A percentile compares a stretch with the other conserved stretches of the same genome.
Evolutionary conservation across 108 stramenopile genomes (phyloP).

Genomic region (Skeletonema marinoi): DNA sequence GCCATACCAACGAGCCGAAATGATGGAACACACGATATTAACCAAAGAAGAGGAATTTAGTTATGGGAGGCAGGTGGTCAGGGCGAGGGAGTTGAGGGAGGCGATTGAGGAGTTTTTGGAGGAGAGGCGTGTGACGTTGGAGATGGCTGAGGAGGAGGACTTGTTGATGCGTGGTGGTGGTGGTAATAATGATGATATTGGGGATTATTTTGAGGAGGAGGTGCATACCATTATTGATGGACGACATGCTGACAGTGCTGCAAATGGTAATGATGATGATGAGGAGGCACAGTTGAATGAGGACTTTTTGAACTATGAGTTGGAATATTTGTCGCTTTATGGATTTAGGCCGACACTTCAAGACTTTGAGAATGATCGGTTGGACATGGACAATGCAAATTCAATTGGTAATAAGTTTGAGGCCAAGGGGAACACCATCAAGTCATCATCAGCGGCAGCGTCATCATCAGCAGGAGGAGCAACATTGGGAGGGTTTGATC

Average conservation of each 20-base stretch:
- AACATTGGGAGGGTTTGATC: conserved; percentile 17
- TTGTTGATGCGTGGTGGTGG: conserved; percentile 3
- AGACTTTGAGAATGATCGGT: background rate
- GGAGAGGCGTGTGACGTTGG: background rate
- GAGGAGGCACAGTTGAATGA: conserved; percentile 12
- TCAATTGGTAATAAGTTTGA: too few species aligned
- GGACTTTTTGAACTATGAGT: conserved; percentile 39
- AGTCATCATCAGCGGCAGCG: too few species aligned
- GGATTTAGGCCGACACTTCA: conserved; percentile 20
- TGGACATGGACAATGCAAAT: too few species aligned
- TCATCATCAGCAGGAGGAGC: too few species aligned
- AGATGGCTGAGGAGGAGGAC: background rate
- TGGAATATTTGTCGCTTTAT: conserved; percentile 45
- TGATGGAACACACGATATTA: conserved; percentile 70
- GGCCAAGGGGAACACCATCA: too few species aligned
- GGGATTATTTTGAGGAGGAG: conserved; percentile 27
- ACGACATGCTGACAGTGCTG: background rate
- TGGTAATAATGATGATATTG: too few species aligned
- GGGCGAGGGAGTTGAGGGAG: conserved; percentile 43
- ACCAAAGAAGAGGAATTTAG: conserved; percentile 65
- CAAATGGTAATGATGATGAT: conserved; percentile 9
- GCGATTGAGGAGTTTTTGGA: conserved; percentile 42
- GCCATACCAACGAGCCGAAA: conserved; percentile 35
- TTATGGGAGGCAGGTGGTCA: conserved; percentile 55
- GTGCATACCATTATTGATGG: conserved; percentile 4